Evolutionary conservation across 176 grass and related monocot species (phyloP).

Genomic region (Phyllostachys edulis): DNA sequence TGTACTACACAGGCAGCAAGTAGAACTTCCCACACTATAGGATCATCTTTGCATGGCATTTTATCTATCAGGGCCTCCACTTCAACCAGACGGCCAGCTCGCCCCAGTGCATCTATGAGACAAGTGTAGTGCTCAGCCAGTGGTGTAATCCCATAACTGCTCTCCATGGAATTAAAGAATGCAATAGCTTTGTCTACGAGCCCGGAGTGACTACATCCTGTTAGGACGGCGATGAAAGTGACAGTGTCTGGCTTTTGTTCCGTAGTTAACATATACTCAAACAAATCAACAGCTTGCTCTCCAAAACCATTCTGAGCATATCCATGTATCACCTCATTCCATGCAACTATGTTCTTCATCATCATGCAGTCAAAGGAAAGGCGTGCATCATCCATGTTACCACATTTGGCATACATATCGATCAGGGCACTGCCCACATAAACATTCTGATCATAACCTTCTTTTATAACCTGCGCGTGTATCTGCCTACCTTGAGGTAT

Average conservation of each 20-base stretch:
- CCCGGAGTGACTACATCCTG: constrained; percentile 74
- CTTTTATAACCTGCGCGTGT: constrained; percentile 68
- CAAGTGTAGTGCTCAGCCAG: constrained; percentile 82
- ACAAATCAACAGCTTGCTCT: constrained; percentile 65
- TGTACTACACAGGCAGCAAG: constrained; percentile 81
- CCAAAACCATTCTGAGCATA: constrained; percentile 77
- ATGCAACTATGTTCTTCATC: constrained; percentile 82
- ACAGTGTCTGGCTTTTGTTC: constrained; percentile 71
- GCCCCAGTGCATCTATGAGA: constrained; percentile 75
- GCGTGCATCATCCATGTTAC: constrained; percentile 60
- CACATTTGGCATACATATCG: constrained; percentile 89
- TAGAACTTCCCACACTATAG: constrained; percentile 80
- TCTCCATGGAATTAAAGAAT: constrained; percentile 71
- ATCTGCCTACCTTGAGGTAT: constrained; percentile 79
- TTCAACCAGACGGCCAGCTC: constrained; percentile 69
- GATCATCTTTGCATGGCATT: constrained; percentile 71
- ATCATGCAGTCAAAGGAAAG: constrained; percentile 65
- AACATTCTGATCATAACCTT: constrained; percentile 68
- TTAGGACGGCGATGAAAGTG: constrained; percentile 74
- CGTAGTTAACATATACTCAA: constrained; percentile 70
- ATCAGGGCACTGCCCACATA: constrained; percentile 79
- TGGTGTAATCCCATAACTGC: constrained; percentile 52
- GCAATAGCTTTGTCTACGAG: constrained; percentile 54
- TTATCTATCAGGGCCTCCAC: constrained; percentile 52
- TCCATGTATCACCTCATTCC: constrained; percentile 98